phyloP scores from a whole-genome alignment of 768 basidiomycete species.

The Mycena chlorophos region DNA sequence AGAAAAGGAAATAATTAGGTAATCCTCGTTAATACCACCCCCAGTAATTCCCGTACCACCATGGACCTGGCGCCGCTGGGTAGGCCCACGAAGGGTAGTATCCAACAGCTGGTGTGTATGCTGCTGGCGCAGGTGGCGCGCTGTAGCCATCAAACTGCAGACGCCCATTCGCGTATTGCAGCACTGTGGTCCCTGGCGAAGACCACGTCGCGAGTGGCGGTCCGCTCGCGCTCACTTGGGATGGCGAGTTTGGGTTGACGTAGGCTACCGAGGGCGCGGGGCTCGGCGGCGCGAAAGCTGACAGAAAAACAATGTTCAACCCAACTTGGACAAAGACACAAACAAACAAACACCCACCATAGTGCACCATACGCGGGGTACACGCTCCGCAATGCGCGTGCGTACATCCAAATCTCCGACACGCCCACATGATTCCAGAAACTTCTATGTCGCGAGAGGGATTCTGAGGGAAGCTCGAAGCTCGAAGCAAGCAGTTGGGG shows the following conservation, averaged over 20 bases:
- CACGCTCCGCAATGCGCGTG: neutral
- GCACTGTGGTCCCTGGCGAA: constrained; percentile 10
- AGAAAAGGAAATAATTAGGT: neutral
- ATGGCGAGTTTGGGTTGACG: constrained; percentile 11
- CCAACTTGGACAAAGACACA: neutral
- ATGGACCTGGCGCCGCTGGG: neutral
- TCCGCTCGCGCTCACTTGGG: constrained; percentile 4
- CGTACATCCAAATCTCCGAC: constrained; percentile 1
- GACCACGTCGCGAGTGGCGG: constrained; percentile 11
- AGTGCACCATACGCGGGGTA: constrained; percentile 7
- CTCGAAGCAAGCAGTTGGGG: no score
- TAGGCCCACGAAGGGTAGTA: constrained; percentile 1
- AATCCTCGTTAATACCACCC: neutral
- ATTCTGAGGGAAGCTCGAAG: no score
- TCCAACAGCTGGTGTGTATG: neutral
- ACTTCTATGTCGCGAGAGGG: neutral
- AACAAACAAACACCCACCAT: neutral
- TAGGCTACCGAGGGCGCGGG: constrained; percentile 6
- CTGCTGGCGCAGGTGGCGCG: neutral
- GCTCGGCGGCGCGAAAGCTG: neutral
- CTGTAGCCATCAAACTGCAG: neutral
- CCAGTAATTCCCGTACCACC: neutral
- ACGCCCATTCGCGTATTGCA: constrained; percentile 12
- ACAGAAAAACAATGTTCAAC: neutral
- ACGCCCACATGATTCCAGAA: neutral